Evolutionary conservation across 345 rosid genomes (phyloP).

Genomic region (Cardamine chenopodiifolia): DNA sequence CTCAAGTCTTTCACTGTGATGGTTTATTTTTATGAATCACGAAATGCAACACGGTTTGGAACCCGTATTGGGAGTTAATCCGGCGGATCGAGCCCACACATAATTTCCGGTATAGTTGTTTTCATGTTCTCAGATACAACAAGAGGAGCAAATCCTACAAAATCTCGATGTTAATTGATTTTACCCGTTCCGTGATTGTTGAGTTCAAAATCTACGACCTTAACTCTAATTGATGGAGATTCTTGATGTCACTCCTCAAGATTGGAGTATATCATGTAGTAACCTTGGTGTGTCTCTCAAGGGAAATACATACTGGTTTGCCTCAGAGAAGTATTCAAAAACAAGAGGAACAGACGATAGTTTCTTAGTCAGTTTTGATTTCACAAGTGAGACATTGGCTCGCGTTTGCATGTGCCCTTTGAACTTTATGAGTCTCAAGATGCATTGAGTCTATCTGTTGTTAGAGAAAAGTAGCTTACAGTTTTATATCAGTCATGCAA

Average conservation of each 20-base stretch:
- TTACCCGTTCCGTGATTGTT: background rate
- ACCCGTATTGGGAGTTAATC: background rate
- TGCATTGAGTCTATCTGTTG: background rate
- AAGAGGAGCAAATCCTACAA: background rate
- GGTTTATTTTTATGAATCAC: background rate
- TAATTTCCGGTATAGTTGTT: background rate
- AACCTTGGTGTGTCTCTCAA: background rate
- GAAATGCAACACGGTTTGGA: background rate
- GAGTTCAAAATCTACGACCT: background rate
- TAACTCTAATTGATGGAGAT: background rate
- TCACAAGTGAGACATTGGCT: background rate
- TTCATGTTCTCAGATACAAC: background rate
- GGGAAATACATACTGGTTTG: background rate
- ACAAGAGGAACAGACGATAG: background rate
- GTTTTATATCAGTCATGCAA: background rate
- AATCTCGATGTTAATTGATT: background rate
- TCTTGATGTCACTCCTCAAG: background rate
- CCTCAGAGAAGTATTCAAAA: background rate
- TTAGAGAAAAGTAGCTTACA: background rate
- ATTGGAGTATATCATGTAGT: fast-evolving
- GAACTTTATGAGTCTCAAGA: background rate
- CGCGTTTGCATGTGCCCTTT: background rate
- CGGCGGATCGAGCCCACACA: too few relatives aligned
- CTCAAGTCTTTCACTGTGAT: background rate
- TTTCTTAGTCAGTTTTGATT: background rate